Evolutionary conservation across 2,329 filamentous ascomycete species (phyloP), one percentile per base, ranked within the genome.

Genomic region (Cryphonectria japonica): DNA sequence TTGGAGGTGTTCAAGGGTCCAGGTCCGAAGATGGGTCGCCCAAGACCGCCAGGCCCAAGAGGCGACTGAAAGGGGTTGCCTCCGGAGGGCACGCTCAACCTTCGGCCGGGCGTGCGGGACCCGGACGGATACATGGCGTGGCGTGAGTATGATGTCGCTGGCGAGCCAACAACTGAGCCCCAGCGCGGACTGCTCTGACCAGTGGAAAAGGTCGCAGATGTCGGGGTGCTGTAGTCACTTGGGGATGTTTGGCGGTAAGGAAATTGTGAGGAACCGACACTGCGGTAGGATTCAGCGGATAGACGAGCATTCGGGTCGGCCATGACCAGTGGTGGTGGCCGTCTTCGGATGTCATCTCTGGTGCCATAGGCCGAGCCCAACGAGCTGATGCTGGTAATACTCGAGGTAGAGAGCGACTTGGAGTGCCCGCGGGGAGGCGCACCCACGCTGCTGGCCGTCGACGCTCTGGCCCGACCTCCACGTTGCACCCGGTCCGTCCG

Each of bases 321-420:
- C 91, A 97, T 96, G 71, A 95, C 92, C 29, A 97, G 83, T 0
- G 94, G 93, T 32, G 93, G 90, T 7, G 94, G 95, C 37, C 93
- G 88, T 71, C 92, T 89, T 66, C 93, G 88, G 54, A 87, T 80
- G 70, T 94, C 92, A 61, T 90, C 89, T 32, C 86, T 84, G n/a
- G 87, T 83, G 74, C 87, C 90, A 71, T 91, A 91, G 65, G 85
- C 90, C 0, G 93, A 95, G 37, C 82, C 82, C 16, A 85, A 79
- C 1, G 93, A 94, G 68, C 89, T 83, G 8, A 91, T 91, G 46
- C 92, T 95, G 4, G 89, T 86, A 76, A 98, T 94, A 79, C 94
- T 97, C 0, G 95, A 97, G 2, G 93, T 90, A 0, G 95, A 98
- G 2, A 97, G 83, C 1, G 88, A 89, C 79, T 97, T 97, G 76